These are phyloP conservation scores for Acanthamoeba healyi DNA, from an alignment of 208 protist genomes.

Conservation along the genomic window DNA sequence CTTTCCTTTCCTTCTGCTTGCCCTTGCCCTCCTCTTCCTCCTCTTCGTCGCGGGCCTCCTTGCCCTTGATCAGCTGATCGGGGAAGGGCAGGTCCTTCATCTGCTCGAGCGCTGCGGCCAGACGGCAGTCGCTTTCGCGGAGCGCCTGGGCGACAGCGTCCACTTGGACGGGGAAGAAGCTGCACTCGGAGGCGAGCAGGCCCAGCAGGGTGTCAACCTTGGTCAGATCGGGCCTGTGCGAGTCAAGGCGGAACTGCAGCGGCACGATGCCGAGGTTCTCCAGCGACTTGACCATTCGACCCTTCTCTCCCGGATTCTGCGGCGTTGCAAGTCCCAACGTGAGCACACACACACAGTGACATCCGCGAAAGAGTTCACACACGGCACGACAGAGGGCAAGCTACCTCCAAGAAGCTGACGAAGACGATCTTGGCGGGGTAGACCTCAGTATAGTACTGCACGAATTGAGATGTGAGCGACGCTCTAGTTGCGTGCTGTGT, in stretches of 20 bases:
- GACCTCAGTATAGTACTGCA: slow-evolving; percentile 82
- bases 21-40: slow-evolving; percentile 24
- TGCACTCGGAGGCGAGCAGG: slow-evolving; percentile 65
- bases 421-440: slow-evolving; percentile 82
- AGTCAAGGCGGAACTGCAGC: slow-evolving; percentile 70
- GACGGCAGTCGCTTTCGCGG: neutral
- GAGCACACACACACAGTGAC: neutral
- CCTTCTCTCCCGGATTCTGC: slow-evolving; percentile 57
- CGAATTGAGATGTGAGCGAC: too few relatives aligned
- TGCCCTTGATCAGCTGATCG: neutral
- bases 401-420: slow-evolving; percentile 81
- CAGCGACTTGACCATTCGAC: slow-evolving; percentile 44
- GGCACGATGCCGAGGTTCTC: slow-evolving; percentile 59
- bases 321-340: neutral
- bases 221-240: slow-evolving; percentile 64
- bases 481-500: too few relatives aligned
- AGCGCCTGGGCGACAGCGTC: slow-evolving; percentile 46
- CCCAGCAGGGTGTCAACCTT: slow-evolving; percentile 73
- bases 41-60: neutral
- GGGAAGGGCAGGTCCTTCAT: slow-evolving; percentile 49
- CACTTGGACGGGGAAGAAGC: slow-evolving; percentile 37
- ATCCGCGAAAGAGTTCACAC: too few relatives aligned
- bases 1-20: slow-evolving; percentile 9
- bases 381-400: neutral
- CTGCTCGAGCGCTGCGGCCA: slow-evolving; percentile 19